Base-by-base conservation (phyloP, 805 yeast genomes). In the Kazachstania psychrophila region DNA sequence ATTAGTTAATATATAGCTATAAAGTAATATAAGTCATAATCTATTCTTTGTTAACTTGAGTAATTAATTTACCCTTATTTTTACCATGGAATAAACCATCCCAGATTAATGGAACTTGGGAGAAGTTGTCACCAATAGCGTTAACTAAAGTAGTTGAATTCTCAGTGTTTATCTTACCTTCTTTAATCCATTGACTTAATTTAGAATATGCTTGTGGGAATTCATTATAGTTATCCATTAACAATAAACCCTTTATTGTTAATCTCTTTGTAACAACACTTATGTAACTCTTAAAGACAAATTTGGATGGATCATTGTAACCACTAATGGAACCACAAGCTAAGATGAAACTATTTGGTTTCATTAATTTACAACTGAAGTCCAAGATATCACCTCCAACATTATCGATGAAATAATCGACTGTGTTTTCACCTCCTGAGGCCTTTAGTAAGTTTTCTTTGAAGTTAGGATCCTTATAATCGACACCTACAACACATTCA, bases 291-390 rank as follows among this genome's bases (percentile, higher is more conserved):
- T 56, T 55, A 47, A 73, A 64, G 1, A 50, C 58, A 15, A 55
- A 48, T 36, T 62, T 60, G 8, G 49, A 48, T 10, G 46, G 40
- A 42, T 69, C 69, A 49, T 75, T 72, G 54, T 76, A 77, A 34
- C 73, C 72, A 23, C 81, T 58, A 42, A 78, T 74, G 11, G 77
- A 66, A 43, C 85, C 85, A 59, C 81, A 75, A n/a, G 75, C 77
- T 37, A 75, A 51, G 28, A 79, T 58, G 24, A 53, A 59, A 29
- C 74, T 77, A 27, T 50, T 53, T 6, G 52, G 54, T 43, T 64
- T 71, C 41, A 61, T 32, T 34, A 49, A 38, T 10, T 41, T 40
- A 39, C 66, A 49, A 36, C 70, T 69, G 18, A 61, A 54, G 44
- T 70, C 73, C 48, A 77, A 62, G 15, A 71, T 64, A 36, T 66